Evolutionary conservation across 2,329 filamentous ascomycete species (phyloP).

Genomic region (Thermoascus crustaceus): DNA sequence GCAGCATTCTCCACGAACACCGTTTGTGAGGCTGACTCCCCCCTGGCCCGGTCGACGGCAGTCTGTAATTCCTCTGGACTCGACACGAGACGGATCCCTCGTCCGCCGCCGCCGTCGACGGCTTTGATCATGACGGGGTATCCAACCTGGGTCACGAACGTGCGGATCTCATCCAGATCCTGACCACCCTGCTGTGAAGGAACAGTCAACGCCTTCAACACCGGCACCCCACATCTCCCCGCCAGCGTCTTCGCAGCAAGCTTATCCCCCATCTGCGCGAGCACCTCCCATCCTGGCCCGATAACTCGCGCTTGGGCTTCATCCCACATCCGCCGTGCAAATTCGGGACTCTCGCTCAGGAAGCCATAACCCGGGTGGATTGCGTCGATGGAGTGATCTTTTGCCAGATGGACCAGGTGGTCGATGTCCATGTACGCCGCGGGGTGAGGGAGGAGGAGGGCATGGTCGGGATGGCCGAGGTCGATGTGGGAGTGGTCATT

Average conservation of each 20-base stretch:
- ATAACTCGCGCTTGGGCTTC: constrained; percentile 43
- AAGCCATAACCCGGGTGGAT: constrained; percentile 58
- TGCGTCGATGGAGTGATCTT: constrained; percentile 47
- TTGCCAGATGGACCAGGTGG: constrained; percentile 38
- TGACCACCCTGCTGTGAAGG: too few relatives aligned
- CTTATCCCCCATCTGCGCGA: constrained; percentile 51
- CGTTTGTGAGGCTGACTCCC: constrained; percentile 50
- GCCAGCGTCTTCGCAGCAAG: constrained; percentile 46
- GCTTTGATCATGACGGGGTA: constrained; percentile 56
- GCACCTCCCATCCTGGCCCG: constrained; percentile 50
- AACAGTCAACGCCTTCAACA: constrained; percentile 40
- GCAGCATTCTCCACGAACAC: constrained; percentile 57
- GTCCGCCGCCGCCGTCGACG: constrained; percentile 55
- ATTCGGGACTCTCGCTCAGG: constrained; percentile 47
- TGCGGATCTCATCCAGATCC: constrained; percentile 33
- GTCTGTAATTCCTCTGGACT: constrained; percentile 37
- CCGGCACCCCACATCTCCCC: constrained; percentile 44
- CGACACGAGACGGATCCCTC: constrained; percentile 50
- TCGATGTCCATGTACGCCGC: constrained; percentile 47
- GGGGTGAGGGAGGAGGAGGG: constrained; percentile 16
- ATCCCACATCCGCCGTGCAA: constrained; percentile 43
- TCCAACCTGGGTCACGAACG: constrained; percentile 52
- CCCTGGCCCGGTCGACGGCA: constrained; percentile 43
- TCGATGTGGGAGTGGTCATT: constrained; percentile 49
- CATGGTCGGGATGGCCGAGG: constrained; percentile 38